Evolutionary conservation across 208 protist genomes (phyloP).

Genomic region (Crithidia brevicula): DNA sequence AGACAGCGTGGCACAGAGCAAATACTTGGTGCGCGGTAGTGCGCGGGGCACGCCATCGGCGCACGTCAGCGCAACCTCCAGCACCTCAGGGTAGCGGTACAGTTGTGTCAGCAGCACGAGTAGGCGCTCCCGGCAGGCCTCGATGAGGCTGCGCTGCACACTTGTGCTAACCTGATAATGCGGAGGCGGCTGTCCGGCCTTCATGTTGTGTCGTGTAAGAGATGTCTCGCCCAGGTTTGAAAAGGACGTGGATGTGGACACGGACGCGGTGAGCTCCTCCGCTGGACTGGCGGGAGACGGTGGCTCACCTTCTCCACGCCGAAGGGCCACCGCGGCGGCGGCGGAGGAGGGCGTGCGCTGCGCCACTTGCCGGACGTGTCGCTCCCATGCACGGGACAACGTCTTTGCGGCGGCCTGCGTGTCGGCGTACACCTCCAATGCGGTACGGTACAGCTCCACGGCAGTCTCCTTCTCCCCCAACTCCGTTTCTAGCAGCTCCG

Average conservation of each 20-base stretch:
- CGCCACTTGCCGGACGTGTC: background rate
- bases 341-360: background rate
- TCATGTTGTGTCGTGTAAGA: background rate
- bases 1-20: slow-evolving; percentile 62
- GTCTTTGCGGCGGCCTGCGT: slow-evolving; percentile 5
- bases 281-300: no score
- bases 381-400: slow-evolving; percentile 19
- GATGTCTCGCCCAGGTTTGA: background rate
- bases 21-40: slow-evolving; percentile 52
- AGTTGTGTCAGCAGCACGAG: slow-evolving; percentile 47
- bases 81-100: slow-evolving; percentile 51
- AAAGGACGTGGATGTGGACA: background rate
- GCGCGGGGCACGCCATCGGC: slow-evolving; percentile 9
- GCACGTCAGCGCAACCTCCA: slow-evolving; percentile 34
- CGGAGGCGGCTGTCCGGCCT: slow-evolving; percentile 10
- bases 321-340: background rate
- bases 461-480: slow-evolving; percentile 45
- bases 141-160: slow-evolving; percentile 49
- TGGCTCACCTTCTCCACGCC: no score
- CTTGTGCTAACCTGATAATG: slow-evolving; percentile 24
- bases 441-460: slow-evolving; percentile 53
- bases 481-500: slow-evolving; percentile 51
- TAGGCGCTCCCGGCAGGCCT: slow-evolving; percentile 60
- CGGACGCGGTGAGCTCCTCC: no score
- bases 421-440: slow-evolving; percentile 56